Evolutionary conservation across 495 filamentous ascomycete genomes (phyloP).

Genomic region (Neurospora sp.): DNA sequence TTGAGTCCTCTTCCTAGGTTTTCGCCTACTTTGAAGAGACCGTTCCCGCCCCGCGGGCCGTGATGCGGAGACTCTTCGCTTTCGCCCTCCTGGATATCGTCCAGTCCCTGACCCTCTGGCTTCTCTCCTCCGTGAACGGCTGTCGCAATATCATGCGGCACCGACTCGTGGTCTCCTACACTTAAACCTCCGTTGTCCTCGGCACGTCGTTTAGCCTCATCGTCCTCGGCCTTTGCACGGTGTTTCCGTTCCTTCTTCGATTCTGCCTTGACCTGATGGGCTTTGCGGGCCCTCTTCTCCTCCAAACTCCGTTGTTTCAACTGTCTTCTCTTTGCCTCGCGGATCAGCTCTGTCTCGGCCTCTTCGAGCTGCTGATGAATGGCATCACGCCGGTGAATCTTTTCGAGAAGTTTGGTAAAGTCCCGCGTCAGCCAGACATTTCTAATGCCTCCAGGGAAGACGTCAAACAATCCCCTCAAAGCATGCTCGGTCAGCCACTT

Average conservation of each 20-base stretch:
- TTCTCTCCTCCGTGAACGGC: constrained; percentile 43
- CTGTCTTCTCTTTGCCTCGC: constrained; percentile 65
- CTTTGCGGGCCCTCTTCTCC: constrained; percentile 50
- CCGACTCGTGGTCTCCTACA: constrained; percentile 74
- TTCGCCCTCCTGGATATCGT: constrained; percentile 23
- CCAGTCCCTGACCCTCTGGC: constrained; percentile 9
- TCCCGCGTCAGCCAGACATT: constrained; percentile 97
- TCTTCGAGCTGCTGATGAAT: constrained; percentile 65
- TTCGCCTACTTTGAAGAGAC: constrained; percentile 28
- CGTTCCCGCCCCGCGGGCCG: constrained; percentile 14
- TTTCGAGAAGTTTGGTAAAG: constrained; percentile 76
- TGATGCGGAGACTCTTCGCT: constrained; percentile 6
- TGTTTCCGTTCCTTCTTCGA: constrained; percentile 41
- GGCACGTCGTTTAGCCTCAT: constrained; percentile 49
- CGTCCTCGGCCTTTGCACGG: constrained; percentile 41
- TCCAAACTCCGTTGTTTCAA: constrained; percentile 54
- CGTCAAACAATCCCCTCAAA: constrained; percentile 79
- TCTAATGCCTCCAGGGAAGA: constrained; percentile 89
- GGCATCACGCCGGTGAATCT: constrained; percentile 65
- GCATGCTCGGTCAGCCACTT: constrained; percentile 81
- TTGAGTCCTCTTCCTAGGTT: constrained; percentile 27
- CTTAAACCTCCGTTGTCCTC: constrained; percentile 59
- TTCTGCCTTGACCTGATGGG: constrained; percentile 30
- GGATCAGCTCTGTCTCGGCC: constrained; percentile 79
- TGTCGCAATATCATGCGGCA: constrained; percentile 61